Evolutionary conservation across 768 basidiomycete species (phyloP).

Genomic region (Mycena leptocephala): DNA sequence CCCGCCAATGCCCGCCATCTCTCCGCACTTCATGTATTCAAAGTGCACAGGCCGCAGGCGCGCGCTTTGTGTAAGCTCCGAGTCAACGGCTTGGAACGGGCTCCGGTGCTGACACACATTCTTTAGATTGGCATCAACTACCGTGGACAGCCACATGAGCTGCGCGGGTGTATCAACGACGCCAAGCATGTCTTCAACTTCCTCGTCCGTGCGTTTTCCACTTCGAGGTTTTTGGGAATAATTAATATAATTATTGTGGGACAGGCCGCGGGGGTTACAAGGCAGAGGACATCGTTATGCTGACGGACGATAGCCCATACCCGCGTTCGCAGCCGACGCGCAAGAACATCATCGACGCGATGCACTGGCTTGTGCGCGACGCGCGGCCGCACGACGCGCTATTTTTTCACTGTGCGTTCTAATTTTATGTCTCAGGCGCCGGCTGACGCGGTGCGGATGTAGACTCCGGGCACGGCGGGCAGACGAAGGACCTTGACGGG

Average conservation of each 20-base stretch:
- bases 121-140: constrained; percentile 90
- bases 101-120: too few species aligned
- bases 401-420: constrained; percentile 79
- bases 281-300: constrained; percentile 75
- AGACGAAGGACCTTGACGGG: constrained; percentile 82
- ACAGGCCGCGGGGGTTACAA: constrained; percentile 67
- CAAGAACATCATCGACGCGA: constrained; percentile 63
- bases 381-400: constrained; percentile 82
- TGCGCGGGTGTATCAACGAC: constrained; percentile 89
- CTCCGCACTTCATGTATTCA: constrained; percentile 36
- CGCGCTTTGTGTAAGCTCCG: constrained; percentile 33
- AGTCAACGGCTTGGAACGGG: neutral
- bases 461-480: constrained; percentile 98
- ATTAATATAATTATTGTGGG: neutral
- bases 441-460: neutral
- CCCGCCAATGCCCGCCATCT: neutral
- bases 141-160: constrained; percentile 70
- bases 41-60: constrained; percentile 41
- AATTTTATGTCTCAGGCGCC: neutral
- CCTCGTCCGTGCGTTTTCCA: constrained; percentile 65
- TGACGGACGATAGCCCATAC: constrained; percentile 72
- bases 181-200: constrained; percentile 79
- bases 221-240: too few species aligned
- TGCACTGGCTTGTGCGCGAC: constrained; percentile 77
- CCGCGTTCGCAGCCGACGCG: constrained; percentile 60